Evolutionary conservation across 202 grass and related monocot genomes (phyloP).

Genomic region (Miscanthus sacchariflorus): DNA sequence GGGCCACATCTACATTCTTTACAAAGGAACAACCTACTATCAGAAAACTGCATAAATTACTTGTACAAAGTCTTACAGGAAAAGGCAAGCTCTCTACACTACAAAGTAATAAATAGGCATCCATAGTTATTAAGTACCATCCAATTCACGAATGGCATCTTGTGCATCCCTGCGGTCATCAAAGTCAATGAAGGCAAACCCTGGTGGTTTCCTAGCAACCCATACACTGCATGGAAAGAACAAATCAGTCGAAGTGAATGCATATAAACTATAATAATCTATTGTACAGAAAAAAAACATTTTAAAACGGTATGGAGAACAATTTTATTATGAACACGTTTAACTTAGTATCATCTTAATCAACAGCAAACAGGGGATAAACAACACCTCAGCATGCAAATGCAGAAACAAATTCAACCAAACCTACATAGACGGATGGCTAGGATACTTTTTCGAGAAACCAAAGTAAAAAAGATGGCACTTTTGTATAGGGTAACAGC

Average conservation of each 20-base stretch:
- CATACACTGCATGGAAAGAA: constrained; percentile 69
- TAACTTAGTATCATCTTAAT: constrained; percentile 11
- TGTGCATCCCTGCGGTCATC: constrained; percentile 83
- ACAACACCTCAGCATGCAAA: not conserved
- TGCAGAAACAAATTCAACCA: constrained; percentile 32
- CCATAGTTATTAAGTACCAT: constrained; percentile 54
- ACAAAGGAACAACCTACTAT: not conserved
- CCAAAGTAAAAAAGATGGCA: not conserved
- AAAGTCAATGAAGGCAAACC: constrained; percentile 91
- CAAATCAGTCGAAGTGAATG: constrained; percentile 24
- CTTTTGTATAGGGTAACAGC: not conserved
- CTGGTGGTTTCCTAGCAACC: constrained; percentile 90
- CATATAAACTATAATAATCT: constrained; percentile 24
- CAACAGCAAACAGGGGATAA: not conserved
- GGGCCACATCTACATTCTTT: not conserved
- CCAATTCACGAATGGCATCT: constrained; percentile 86
- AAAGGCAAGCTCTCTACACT: constrained; percentile 20
- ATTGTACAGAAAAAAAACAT: constrained; percentile 29
- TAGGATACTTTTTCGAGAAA: not conserved
- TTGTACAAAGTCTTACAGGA: not conserved
- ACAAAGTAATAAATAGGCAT: constrained; percentile 13
- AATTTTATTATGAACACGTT: not conserved
- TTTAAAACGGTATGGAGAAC: constrained; percentile 1
- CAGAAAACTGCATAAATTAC: constrained; percentile 31
- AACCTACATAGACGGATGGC: not conserved